Evolutionary conservation across 1,139 yeast genomes (phyloP).

Genomic region (Meyerozyma carpophila): DNA sequence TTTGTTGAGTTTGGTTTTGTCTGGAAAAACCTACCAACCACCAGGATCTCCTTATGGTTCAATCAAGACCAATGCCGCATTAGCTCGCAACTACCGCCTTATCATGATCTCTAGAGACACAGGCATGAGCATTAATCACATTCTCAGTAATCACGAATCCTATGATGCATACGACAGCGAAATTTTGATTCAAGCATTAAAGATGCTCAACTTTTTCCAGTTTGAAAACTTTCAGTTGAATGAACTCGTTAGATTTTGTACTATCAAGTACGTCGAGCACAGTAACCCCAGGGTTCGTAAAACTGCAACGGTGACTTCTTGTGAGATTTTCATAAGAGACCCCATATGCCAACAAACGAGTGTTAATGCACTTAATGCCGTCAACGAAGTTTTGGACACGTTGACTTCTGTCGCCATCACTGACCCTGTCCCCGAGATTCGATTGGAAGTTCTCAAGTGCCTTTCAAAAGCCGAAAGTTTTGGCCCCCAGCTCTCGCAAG

Average conservation of each 20-base stretch:
- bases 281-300: conserved; percentile 74
- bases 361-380: conserved; percentile 76
- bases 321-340: conserved; percentile 72
- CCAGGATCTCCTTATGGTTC: conserved; percentile 86
- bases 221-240: conserved; percentile 73
- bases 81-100: conserved; percentile 75
- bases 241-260: conserved; percentile 83
- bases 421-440: conserved; percentile 78
- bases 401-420: conserved; percentile 82
- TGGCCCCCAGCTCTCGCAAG: conserved; percentile 91
- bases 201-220: conserved; percentile 69
- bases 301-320: conserved; percentile 80
- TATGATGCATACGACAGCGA: conserved; percentile 45
- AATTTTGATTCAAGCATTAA: conserved; percentile 60
- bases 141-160: conserved; percentile 31
- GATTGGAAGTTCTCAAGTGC: conserved; percentile 72
- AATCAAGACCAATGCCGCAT: conserved; percentile 54
- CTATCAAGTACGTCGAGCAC: conserved; percentile 76
- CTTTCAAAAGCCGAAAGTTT: conserved; percentile 59
- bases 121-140: conserved; percentile 34
- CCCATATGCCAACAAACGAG: conserved; percentile 85
- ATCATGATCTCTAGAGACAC: conserved; percentile 67
- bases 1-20: conserved; percentile 67
- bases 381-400: conserved; percentile 78
- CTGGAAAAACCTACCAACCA: conserved; percentile 76